Conservation (phyloP, 2,329 filamentous ascomycete genomes). For the Monilinia polystroma region DNA sequence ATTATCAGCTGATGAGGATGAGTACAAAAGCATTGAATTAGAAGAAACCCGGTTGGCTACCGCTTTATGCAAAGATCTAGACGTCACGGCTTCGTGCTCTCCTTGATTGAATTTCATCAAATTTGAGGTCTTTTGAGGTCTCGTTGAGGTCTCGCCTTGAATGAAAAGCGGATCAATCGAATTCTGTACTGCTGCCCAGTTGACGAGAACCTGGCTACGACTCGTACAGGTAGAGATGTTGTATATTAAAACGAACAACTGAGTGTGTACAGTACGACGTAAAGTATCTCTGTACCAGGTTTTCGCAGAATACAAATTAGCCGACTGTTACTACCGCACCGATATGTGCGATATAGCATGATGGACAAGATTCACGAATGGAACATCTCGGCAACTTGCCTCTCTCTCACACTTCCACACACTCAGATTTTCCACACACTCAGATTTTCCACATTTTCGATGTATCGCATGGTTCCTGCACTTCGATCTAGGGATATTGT, state of each 20-base stretch:
- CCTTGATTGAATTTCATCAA: background rate
- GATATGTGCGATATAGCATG: slow-evolving; percentile 19
- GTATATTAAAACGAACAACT: background rate
- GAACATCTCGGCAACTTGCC: slow-evolving; percentile 17
- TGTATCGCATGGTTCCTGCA: slow-evolving; percentile 25
- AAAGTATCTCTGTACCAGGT: slow-evolving; percentile 6
- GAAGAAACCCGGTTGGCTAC: slow-evolving; percentile 21
- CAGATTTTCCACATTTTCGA: background rate
- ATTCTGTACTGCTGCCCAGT: slow-evolving; percentile 24
- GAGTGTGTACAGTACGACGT: slow-evolving; percentile 3
- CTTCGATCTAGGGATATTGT: slow-evolving; percentile 19
- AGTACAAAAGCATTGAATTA: slow-evolving; percentile 11
- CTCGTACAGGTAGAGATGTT: slow-evolving; percentile 3
- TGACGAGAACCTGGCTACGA: slow-evolving; percentile 23
- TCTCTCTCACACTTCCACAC: background rate
- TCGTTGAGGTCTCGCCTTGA: slow-evolving; percentile 11
- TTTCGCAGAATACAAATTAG: slow-evolving; percentile 22
- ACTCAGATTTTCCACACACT: background rate
- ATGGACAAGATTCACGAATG: slow-evolving; percentile 25
- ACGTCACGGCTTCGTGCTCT: slow-evolving; percentile 16
- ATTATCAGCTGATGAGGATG: slow-evolving; percentile 17
- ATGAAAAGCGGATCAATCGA: slow-evolving; percentile 20
- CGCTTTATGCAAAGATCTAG: slow-evolving; percentile 21
- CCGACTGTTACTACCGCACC: slow-evolving; percentile 22
- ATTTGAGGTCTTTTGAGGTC: background rate